Evolutionary conservation across 1,284 basidiomycete genomes (phyloP), one percentile per base, ranked within the genome.

Genomic region (Microbotryum scabiosae): DNA sequence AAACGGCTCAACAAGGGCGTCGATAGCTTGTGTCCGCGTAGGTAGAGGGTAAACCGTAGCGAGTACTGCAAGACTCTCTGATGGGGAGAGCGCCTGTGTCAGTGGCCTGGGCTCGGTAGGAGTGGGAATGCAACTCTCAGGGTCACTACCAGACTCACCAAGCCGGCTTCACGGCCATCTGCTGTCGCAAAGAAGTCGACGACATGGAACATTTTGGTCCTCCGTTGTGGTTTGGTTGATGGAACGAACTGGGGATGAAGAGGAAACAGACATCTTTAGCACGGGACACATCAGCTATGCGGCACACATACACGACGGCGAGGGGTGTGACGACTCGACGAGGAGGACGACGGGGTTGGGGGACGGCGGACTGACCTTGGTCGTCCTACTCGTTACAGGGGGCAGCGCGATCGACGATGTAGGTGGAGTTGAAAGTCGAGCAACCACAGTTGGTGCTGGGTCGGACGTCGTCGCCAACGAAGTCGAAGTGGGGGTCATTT

Each of bases 41-140:
- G 16, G 25, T 57, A 51, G 4, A 57, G 36, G 2, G 36, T 14
- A 0, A 64, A 51, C 0, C 65, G 62, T 5, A 67, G 44, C 0
- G 56, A 21, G 58, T 64, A 67, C 26, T 67, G 65, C 1, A 58
- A 2, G 3, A 64, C n/a, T 9, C 58, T 41, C 65, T 67, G 50
- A 20, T 2, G 16, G 18, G 20, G 5, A 8, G 30, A 18, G 4
- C 45, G 6, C 5, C 1, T 5, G 28, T 18, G 16, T 41, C 23
- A 36, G 47, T 25, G 41, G 2, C 10, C 36, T 9, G 36, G 16
- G 5, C 10, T 16, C 36, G 36, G 16, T 41, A 12, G 5, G 10
- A 12, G 12, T 12, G 4, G 36, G 12, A 41, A 2, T 14, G 1
- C 28, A 8, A 9, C 12, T 41, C 36, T 41, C 36, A 41, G 16